Base-by-base conservation (phyloP, 2,329 filamentous ascomycete genomes). In the Aspergillus ochraceoroseus region DNA sequence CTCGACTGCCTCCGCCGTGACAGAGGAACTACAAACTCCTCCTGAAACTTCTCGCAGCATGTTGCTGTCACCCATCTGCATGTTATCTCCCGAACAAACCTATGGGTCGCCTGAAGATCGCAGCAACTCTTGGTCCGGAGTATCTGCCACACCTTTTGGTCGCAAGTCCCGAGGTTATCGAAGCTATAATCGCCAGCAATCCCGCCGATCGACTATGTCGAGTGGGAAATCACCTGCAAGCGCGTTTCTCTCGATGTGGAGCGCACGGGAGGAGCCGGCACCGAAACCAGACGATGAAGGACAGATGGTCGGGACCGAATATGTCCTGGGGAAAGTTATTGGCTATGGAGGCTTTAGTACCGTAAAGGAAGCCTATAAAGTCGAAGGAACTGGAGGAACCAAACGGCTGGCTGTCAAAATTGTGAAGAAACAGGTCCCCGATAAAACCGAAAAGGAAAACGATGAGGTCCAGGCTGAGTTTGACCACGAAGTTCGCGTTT, bases 401-500 rank as follows among this genome's bases (percentile, higher is more conserved):
- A 72, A 73, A 38, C 60, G 59, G 12, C 57, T 68, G 6, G 80
- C 80, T 2, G 80, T 84, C 47, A 84, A 84, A 57, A 81, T 84
- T 49, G 79, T 84, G 12, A 77, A 73, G 47, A 82, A 80, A 54
- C 67, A 74, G 34, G 67, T 80, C 14, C 58, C 64, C 7, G 71
- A 73, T 38, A 74, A 73, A 48, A 70, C 68, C 18, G 79, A 83
- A 46, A 61, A 65, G 12, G 77, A 82, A 50, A 83, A 83, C 47
- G 80, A 84, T 27, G 72, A 75, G 47, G 72, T 79, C 8, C 80
- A 83, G 55, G 76, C 78, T 7, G 76, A 82, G 48, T 80, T 84
- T 45, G 80, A 83, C 53, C 80, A 83, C 46, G 80, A 84, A 65
- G 76, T 83, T 31, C 73, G 76, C 29, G 73, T 84, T 27, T 84